Percentiles rank a stretch among this genome's conserved stretches.
Evolutionary conservation across 2,329 filamentous ascomycete species (phyloP).

Genomic region (Fusarium sp.): DNA sequence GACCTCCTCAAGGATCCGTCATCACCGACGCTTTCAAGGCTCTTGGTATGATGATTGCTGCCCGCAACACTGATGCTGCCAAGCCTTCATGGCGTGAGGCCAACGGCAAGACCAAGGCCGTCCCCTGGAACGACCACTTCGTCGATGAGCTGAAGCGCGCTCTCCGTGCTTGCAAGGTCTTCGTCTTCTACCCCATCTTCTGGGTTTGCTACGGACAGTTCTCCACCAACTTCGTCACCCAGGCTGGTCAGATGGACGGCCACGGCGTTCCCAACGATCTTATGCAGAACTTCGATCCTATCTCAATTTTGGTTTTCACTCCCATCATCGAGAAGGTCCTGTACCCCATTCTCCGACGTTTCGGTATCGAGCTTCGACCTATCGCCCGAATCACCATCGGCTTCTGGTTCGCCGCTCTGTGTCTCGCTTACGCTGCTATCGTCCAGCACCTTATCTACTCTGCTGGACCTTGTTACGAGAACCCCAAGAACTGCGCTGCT

Average conservation of each 20-base stretch:
- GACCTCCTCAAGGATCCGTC: constrained; percentile 69
- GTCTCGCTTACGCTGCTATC: constrained; percentile 69
- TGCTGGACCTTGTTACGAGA: constrained; percentile 61
- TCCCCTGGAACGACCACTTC: constrained; percentile 76
- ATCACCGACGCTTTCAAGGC: constrained; percentile 72
- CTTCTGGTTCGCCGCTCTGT: constrained; percentile 64
- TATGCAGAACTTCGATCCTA: constrained; percentile 74
- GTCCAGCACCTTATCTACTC: constrained; percentile 71
- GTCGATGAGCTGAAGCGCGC: constrained; percentile 77
- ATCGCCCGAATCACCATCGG: constrained; percentile 74
- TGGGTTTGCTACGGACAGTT: constrained; percentile 77
- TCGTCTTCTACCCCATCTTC: constrained; percentile 73
- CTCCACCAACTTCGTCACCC: constrained; percentile 73
- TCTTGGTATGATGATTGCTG: constrained; percentile 53
- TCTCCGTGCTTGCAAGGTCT: constrained; percentile 76
- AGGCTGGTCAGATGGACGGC: constrained; percentile 66
- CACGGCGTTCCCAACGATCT: constrained; percentile 77
- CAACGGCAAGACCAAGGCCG: constrained; percentile 54
- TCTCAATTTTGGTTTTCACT: constrained; percentile 74
- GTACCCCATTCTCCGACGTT: constrained; percentile 69
- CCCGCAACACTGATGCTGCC: constrained; percentile 66
- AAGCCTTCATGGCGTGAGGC: constrained; percentile 73
- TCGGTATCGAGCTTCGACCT: constrained; percentile 70
- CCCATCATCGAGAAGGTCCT: constrained; percentile 70
- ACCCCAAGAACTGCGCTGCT: constrained; percentile 53